Conservation (phyloP, 176 grass and related monocot genomes). For the Sorghum bicolor region DNA sequence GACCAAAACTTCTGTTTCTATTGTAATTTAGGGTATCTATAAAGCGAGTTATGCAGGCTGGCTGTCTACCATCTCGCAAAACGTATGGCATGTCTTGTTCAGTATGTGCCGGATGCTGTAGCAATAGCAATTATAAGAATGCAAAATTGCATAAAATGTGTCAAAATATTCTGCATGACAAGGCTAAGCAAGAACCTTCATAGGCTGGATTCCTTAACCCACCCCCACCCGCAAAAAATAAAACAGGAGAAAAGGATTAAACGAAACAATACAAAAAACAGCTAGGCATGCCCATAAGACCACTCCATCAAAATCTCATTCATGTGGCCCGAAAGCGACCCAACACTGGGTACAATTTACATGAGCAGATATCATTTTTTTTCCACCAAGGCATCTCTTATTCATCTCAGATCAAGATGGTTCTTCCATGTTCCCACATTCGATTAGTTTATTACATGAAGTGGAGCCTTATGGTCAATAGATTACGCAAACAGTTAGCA, state of each 20-base stretch:
- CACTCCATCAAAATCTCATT: neutral
- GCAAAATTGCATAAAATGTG: neutral
- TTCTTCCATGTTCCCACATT: neutral
- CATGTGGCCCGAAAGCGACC: neutral
- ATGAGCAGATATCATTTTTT: neutral
- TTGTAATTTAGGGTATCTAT: neutral
- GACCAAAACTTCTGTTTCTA: neutral
- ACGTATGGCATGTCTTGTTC: neutral
- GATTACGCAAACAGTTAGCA: conserved; percentile 25
- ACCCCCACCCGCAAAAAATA: neutral
- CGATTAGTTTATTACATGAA: conserved; percentile 39
- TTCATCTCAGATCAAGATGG: conserved; percentile 16
- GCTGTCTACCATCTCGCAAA: neutral
- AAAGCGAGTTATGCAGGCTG: neutral
- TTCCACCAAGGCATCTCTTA: conserved; percentile 13
- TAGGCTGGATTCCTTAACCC: neutral
- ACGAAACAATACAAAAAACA: too few species aligned
- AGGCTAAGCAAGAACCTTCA: conserved; percentile 2
- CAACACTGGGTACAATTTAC: neutral
- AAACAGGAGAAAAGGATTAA: neutral
- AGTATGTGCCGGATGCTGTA: neutral
- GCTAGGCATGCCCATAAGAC: neutral
- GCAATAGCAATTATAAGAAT: neutral
- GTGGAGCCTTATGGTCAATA: neutral
- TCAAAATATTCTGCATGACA: neutral